phyloP scores from a whole-genome alignment of 495 filamentous ascomycete genomes.

The Lineolata rhizophorae region DNA sequence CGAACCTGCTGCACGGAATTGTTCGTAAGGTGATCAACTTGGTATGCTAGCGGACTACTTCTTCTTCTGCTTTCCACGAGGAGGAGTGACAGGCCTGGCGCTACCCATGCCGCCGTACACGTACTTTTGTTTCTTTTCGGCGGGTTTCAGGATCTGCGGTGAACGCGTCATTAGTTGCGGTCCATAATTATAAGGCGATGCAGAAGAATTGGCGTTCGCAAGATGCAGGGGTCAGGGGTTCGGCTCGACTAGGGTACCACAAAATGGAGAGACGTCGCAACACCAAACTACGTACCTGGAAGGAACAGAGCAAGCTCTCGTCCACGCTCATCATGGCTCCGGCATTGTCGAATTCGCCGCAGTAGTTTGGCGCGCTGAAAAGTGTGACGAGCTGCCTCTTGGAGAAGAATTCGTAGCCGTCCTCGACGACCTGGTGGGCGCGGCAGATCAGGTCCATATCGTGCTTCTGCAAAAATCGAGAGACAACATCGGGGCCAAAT shows the following conservation, averaged over 20 bases:
- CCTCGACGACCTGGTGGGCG: conserved; percentile 96
- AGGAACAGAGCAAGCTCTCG: conserved; percentile 92
- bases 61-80: conserved; percentile 76
- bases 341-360: conserved; percentile 97
- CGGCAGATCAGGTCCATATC: conserved; percentile 99
- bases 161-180: neutral
- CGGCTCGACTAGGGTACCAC: conserved; percentile 1
- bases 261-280: neutral
- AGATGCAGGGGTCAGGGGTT: too few species aligned
- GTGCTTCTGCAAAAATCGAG: conserved; percentile 96
- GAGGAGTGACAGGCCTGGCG: conserved; percentile 72
- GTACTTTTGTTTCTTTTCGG: conserved; percentile 99
- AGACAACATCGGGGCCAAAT: conserved; percentile 96
- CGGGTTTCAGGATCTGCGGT: conserved; percentile 84
- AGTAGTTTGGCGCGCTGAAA: conserved; percentile 98
- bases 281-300: conserved; percentile 51
- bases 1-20: conserved; percentile 80
- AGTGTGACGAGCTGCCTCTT: conserved; percentile 94
- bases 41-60: conserved; percentile 33
- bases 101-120: conserved; percentile 77
- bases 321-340: conserved; percentile 99
- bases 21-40: conserved; percentile 37
- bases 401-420: conserved; percentile 98
- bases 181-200: neutral
- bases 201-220: neutral